phyloP scores from a whole-genome alignment of 2,329 filamentous ascomycete species.

The Stemphylium beticola region DNA sequence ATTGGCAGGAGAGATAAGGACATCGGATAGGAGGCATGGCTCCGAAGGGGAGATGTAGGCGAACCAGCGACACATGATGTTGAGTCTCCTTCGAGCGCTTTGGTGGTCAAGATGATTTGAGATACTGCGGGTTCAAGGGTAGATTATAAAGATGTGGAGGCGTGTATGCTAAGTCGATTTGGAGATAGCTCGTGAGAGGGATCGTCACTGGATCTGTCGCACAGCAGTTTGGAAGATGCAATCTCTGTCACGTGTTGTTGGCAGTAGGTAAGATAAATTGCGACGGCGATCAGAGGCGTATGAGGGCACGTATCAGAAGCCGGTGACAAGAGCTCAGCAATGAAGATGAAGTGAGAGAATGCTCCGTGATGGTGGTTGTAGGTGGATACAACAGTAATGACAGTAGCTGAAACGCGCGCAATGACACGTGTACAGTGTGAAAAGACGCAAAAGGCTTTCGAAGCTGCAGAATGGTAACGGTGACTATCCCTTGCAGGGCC shows the following conservation, averaged over 20 bases:
- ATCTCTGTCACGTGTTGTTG: slow-evolving; percentile 3
- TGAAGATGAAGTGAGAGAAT: background rate
- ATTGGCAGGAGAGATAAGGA: slow-evolving; percentile 55
- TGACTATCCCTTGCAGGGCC: slow-evolving; percentile 1
- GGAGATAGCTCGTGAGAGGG: background rate
- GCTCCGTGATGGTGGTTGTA: background rate
- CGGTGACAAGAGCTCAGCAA: background rate
- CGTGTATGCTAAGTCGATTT: background rate
- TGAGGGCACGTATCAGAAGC: background rate
- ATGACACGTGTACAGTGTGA: background rate
- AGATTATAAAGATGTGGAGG: background rate
- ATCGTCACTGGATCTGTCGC: background rate
- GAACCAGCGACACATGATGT: slow-evolving; percentile 60
- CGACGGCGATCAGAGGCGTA: background rate
- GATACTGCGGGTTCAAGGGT: background rate
- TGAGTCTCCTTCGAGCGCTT: background rate
- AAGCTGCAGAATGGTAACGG: background rate
- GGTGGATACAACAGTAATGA: background rate
- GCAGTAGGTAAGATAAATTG: slow-evolving; percentile 1
- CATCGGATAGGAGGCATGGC: slow-evolving; percentile 62
- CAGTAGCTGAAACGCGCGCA: background rate
- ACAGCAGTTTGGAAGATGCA: slow-evolving; percentile 2
- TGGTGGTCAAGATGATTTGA: background rate
- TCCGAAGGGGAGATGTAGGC: slow-evolving; percentile 61
- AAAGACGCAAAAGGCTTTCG: background rate